A percentile compares a stretch with the other conserved stretches of the same genome.
Conservation (phyloP, 1,284 basidiomycete genomes). For the Boletus smithii region DNA sequence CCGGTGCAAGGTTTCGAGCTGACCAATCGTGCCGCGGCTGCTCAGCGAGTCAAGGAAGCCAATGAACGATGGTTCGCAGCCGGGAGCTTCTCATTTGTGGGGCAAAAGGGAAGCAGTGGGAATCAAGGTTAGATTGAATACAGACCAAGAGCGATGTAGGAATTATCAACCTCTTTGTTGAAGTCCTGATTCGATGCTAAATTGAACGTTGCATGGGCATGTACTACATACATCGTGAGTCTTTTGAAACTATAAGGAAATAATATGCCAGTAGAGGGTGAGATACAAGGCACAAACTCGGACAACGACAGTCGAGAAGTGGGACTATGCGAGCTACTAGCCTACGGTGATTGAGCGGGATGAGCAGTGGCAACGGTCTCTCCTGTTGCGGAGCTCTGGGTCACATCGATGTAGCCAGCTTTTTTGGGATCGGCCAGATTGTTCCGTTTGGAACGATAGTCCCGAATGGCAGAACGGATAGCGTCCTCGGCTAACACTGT, state of each 20-base stretch:
- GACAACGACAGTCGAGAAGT: background rate
- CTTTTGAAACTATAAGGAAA: conserved; percentile 14
- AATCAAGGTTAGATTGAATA: conserved; percentile 15
- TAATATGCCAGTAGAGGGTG: conserved; percentile 16
- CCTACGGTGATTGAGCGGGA: conserved; percentile 40
- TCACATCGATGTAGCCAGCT: conserved; percentile 72
- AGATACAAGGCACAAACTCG: conserved; percentile 4
- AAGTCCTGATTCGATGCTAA: conserved; percentile 6
- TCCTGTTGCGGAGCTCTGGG: conserved; percentile 63
- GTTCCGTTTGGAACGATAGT: conserved; percentile 81
- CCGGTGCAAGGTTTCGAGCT: conserved; percentile 95
- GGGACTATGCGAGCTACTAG: conserved; percentile 1
- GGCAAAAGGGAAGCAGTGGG: conserved; percentile 60
- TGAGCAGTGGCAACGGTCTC: conserved; percentile 65
- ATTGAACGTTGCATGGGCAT: conserved; percentile 12
- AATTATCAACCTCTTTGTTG: background rate
- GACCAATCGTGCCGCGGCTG: conserved; percentile 76
- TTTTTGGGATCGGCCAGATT: conserved; percentile 50
- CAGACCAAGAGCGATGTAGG: background rate
- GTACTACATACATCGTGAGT: conserved; percentile 17
- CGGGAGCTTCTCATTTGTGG: conserved; percentile 79
- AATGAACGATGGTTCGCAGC: conserved; percentile 91
- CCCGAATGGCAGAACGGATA: conserved; percentile 91
- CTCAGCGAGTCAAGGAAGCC: conserved; percentile 83
- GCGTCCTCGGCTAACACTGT: conserved; percentile 97